A percentile compares a stretch with the other conserved stretches of the same genome.
These are phyloP conservation scores for Rhodosorus marinus DNA, from an alignment of 23 red algal species.

Conservation along the genomic window DNA sequence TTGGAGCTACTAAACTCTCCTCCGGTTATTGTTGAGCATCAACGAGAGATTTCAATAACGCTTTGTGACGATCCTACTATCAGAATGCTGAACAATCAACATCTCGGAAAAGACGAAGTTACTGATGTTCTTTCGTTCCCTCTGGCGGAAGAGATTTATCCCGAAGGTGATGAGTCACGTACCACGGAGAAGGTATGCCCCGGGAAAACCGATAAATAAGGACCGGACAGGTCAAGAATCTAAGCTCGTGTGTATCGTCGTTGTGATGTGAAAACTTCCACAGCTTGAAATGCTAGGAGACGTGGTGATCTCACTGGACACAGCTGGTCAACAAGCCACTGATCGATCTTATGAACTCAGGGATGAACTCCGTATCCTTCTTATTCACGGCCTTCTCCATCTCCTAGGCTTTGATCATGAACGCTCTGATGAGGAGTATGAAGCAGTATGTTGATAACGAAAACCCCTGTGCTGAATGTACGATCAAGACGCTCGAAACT, in stretches of 20 bases:
- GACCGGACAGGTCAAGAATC: no score
- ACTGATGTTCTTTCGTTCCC: conserved; percentile 94
- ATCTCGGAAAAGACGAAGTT: conserved; percentile 35
- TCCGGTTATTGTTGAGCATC: no score
- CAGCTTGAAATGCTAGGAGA: conserved; percentile 48
- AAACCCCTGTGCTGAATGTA: no score
- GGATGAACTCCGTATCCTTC: conserved; percentile 50
- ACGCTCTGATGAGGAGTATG: conserved; percentile 9
- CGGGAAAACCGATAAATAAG: no score
- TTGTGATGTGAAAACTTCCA: no score
- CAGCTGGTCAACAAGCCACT: conserved; percentile 19
- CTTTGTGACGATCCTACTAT: conserved; percentile 42
- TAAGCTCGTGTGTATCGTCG: no score
- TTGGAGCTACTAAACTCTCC: no score
- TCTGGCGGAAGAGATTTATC: background rate
- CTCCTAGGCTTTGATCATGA: conserved; percentile 91
- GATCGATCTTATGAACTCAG: conserved; percentile 5
- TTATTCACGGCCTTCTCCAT: conserved; percentile 86
- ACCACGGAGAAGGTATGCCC: no score
- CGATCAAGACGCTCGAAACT: no score
- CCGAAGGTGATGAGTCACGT: background rate
- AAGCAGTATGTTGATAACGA: no score
- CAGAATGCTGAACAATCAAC: conserved; percentile 30
- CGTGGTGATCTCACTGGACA: conserved; percentile 64
- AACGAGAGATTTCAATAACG: conserved; percentile 48